Evolutionary conservation across 495 filamentous ascomycete genomes (phyloP), one percentile per base, ranked within the genome.

Genomic region (Aspergillus saccharolyticus): DNA sequence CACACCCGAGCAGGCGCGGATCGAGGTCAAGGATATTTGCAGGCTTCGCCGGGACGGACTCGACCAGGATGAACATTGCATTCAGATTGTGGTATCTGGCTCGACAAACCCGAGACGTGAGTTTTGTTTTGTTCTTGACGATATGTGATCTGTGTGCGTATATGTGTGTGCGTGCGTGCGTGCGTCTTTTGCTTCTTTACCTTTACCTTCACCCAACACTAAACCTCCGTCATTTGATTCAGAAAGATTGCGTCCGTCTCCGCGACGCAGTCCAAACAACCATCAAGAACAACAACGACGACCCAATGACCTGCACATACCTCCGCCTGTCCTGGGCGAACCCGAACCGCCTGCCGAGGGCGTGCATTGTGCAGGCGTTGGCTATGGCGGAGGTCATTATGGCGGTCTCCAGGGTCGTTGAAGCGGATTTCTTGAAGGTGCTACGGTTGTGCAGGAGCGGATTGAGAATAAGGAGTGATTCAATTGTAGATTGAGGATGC

Each of bases 391-490:
- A 80, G 58, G 54, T 82, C 17, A 72, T 58, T 15, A 53, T 71
- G 61, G 72, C 67, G 1, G 67, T 71, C 1, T 61, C 73, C 47
- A 64, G 58, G 20, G 47, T 81, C 28, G 77, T 66, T 4, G 52
- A 71, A 50, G 65, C 56, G 14, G 73, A 72, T 57, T 59, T 79
- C 3, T 62, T 83, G 10, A 58, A 8, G 78, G 76, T 10, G 74
- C 78, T 3, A 69, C 54, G 42, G 57, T 63, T 14, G 61, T 70
- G 15, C 53, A 66, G 24, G 65, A 74, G 21, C 54, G 63, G 30
- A 74, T 82, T 46, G 71, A 77, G 59, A 70, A 78, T 25, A 58
- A 63, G 48, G 73, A 83, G 57, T 82, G 79, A 78, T 83, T 83
- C 48, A 80, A 80, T 58, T 71, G 70, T 4, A 67, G 58, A 22